Conservation (phyloP, 768 basidiomycete genomes). For the Podaxis pistillaris region DNA sequence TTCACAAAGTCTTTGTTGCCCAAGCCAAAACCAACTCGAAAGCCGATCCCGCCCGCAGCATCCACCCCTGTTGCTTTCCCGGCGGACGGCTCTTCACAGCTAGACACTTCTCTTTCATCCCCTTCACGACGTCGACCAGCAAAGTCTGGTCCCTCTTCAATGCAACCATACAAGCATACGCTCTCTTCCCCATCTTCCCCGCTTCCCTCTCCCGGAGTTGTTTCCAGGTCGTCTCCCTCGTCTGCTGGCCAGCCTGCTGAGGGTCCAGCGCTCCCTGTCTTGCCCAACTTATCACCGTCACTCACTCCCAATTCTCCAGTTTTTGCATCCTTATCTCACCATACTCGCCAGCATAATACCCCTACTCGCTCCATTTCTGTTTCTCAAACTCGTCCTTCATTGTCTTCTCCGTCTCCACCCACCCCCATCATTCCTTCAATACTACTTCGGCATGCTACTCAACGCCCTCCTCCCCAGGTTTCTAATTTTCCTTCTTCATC, state of each 20-base stretch:
- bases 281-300: not conserved
- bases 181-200: not conserved
- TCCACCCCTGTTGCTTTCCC: constrained; percentile 1
- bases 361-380: not conserved
- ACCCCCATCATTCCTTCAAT: constrained; percentile 13
- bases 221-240: not conserved
- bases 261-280: not conserved
- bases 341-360: not conserved
- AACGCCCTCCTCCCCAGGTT: not conserved
- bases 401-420: constrained; percentile 12
- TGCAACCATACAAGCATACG: not conserved
- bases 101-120: not conserved
- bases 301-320: constrained; percentile 9
- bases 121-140: not conserved
- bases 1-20: not conserved
- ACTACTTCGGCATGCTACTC: constrained; percentile 13
- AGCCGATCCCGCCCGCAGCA: not conserved
- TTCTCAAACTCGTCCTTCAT: constrained; percentile 2
- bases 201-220: too few species aligned
- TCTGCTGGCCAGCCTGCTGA: constrained; percentile 2
- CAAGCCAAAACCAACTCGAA: not conserved
- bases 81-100: not conserved
- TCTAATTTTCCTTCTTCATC: not conserved
- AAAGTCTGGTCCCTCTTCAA: not conserved
- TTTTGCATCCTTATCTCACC: not conserved